Evolutionary conservation across 225 moss, liverwort and hornwort species (phyloP).

Genomic region (Physcomitrellopsis africana): DNA sequence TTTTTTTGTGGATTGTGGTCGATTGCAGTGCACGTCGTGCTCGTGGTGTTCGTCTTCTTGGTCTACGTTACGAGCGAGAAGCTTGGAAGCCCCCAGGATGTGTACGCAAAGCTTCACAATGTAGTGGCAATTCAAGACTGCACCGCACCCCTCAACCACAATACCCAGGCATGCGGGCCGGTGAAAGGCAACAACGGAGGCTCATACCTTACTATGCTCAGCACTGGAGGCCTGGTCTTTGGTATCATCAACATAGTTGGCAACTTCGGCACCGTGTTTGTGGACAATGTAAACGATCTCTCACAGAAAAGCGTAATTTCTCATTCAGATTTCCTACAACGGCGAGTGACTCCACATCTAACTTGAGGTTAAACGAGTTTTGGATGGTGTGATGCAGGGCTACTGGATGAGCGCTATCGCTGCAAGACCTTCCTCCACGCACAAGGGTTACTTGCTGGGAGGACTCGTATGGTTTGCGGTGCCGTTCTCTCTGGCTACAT

Average conservation of each 20-base stretch:
- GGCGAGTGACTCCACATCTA: no score
- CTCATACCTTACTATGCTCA: conserved; percentile 94
- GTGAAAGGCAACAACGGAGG: conserved; percentile 79
- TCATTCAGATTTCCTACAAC: no score
- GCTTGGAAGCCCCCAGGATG: conserved; percentile 75
- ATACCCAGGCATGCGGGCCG: conserved; percentile 74
- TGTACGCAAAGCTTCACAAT: conserved; percentile 43
- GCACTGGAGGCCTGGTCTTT: conserved; percentile 83
- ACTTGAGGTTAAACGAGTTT: not conserved
- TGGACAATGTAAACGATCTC: conserved; percentile 70
- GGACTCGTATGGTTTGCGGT: conserved; percentile 95
- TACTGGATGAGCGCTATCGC: conserved; percentile 98
- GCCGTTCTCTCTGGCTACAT: conserved; percentile 90
- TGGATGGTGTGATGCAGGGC: conserved; percentile 46
- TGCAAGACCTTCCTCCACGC: conserved; percentile 82
- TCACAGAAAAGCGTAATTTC: not conserved
- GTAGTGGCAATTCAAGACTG: conserved; percentile 46
- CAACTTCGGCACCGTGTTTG: conserved; percentile 96
- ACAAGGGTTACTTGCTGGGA: conserved; percentile 88
- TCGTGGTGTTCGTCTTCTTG: conserved; percentile 86
- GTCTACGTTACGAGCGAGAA: conserved; percentile 72
- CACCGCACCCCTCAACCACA: conserved; percentile 50
- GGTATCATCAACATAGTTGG: conserved; percentile 96
- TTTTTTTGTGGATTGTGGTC: no score
- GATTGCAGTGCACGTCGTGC: conserved; percentile 76